Evolutionary conservation across 208 protist genomes (phyloP), one percentile per base, ranked within the genome.

Genomic region (Leishmania mexicana): DNA sequence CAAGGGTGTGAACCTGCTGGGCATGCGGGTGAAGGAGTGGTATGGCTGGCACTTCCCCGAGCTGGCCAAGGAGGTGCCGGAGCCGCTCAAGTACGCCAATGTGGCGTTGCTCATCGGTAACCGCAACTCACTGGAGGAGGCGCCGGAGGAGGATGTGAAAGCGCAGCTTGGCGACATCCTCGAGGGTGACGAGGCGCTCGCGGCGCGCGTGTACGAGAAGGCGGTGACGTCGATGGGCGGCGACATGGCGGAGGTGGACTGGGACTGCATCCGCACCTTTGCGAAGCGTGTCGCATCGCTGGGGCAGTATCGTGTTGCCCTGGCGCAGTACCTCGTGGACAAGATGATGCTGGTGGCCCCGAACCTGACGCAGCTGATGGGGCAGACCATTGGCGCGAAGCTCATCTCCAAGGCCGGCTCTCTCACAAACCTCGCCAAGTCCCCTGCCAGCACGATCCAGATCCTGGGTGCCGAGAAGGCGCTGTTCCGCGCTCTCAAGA

Each of bases 391-490:
- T 65, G 99, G 98, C 75, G 99, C 99, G 21, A 97, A 98, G 88
- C 96, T 99, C 42, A 99, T 99, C 83, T 94, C 97, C n/a, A 99
- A 99, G 88, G 99, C 99, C 28, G 99, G 98, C 81, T 99, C 96
- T 5, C 96, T 99, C 13, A 99, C 97, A 19, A 99, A 98, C 89
- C 92, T 99, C 21, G 99, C 99, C 84, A 99, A 99, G 95, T 95
- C 99, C 83, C 99, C 99, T 17, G 99, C 99, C 24, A 99, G 99
- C 53, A 99, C 99, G 24, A 99, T 99, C 53, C 99, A 99, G 90
- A 99, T 99, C 88, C 94, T 99, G 15, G 99, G 99, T 81, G 99
- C 99, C 54, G 99, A 99, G 91, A 99, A 99, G 95, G 99, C 99
- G 10, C 96, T 99, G 40, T 99, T 99, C 97, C 95, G 98, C 53